These are phyloP conservation scores for Populus alba DNA, from an alignment of 345 rosid genomes.

Conservation along the genomic window DNA sequence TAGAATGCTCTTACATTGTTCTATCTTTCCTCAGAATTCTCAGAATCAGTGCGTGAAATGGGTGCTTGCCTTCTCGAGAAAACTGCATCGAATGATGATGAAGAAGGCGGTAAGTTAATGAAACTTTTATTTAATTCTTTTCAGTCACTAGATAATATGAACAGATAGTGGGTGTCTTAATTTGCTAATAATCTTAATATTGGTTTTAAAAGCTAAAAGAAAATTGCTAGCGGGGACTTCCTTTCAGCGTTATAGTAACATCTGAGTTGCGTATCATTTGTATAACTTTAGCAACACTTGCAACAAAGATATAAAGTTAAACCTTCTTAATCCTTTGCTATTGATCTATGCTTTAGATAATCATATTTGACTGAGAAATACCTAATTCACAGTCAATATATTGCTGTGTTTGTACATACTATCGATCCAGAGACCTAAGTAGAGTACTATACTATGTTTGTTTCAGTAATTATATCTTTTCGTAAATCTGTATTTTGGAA, in stretches of 20 bases:
- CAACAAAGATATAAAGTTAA: background rate
- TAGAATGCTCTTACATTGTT: background rate
- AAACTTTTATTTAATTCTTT: background rate
- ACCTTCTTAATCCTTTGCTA: background rate
- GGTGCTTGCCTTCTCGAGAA: slow-evolving; percentile 85
- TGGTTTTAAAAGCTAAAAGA: background rate
- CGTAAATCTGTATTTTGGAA: background rate
- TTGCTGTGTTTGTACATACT: background rate
- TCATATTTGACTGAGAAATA: background rate
- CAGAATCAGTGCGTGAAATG: slow-evolving; percentile 89
- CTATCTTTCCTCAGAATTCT: slow-evolving; percentile 56
- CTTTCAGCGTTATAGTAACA: background rate
- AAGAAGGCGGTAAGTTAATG: slow-evolving; percentile 64
- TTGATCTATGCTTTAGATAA: background rate
- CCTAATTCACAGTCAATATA: background rate
- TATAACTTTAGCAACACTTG: background rate
- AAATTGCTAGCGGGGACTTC: background rate
- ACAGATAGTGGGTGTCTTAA: background rate
- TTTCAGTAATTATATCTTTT: background rate
- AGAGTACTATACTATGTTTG: background rate
- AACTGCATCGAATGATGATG: slow-evolving; percentile 66
- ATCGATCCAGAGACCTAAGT: background rate
- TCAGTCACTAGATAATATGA: background rate
- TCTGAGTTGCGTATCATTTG: background rate
- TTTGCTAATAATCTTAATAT: background rate